A percentile compares a stretch with the other conserved stretches of the same genome.
Evolutionary conservation across 176 grass and related monocot species (phyloP).

Genomic region (Raddia distichophylla): DNA sequence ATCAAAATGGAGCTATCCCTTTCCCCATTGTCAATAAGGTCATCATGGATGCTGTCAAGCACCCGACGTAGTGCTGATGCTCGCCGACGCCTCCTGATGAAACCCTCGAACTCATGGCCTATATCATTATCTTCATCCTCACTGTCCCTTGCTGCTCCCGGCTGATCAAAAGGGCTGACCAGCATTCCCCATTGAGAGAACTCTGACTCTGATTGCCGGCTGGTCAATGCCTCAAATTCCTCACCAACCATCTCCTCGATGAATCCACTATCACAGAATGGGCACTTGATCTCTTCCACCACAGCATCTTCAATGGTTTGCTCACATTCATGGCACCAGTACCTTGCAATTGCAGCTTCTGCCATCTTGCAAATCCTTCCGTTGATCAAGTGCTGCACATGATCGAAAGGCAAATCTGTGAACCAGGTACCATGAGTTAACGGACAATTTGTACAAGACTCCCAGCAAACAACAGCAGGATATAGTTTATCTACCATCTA

Average conservation of each 20-base stretch:
- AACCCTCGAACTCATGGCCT: slow-evolving; percentile 80
- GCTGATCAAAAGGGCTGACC: slow-evolving; percentile 40
- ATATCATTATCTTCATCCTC: slow-evolving; percentile 77
- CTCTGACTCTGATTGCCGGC: slow-evolving; percentile 39
- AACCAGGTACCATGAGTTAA: slow-evolving; percentile 7
- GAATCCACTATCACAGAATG: slow-evolving; percentile 70
- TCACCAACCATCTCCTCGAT: slow-evolving; percentile 69
- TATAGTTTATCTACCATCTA: slow-evolving; percentile 24
- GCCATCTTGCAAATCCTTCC: slow-evolving; percentile 53
- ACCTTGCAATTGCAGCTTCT: slow-evolving; percentile 54
- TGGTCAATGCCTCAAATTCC: slow-evolving; percentile 53
- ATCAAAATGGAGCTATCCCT: slow-evolving; percentile 64
- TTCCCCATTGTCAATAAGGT: slow-evolving; percentile 59
- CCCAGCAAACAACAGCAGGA: slow-evolving; percentile 10
- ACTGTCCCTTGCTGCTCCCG: slow-evolving; percentile 41
- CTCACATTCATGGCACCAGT: slow-evolving; percentile 84
- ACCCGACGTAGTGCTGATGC: slow-evolving; percentile 63
- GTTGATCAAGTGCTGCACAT: slow-evolving; percentile 27
- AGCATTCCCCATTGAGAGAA: slow-evolving; percentile 61
- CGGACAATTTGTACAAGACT: slow-evolving; percentile 6
- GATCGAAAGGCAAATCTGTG: slow-evolving; percentile 28
- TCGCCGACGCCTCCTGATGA: slow-evolving; percentile 70
- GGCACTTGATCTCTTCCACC: slow-evolving; percentile 70
- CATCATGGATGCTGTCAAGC: slow-evolving; percentile 81
- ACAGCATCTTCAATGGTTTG: slow-evolving; percentile 54